Percentiles rank a stretch among this genome's conserved stretches.
These are phyloP conservation scores for Huntiella omanensis DNA, from an alignment of 2,329 filamentous ascomycete genomes.

Conservation along the genomic window DNA sequence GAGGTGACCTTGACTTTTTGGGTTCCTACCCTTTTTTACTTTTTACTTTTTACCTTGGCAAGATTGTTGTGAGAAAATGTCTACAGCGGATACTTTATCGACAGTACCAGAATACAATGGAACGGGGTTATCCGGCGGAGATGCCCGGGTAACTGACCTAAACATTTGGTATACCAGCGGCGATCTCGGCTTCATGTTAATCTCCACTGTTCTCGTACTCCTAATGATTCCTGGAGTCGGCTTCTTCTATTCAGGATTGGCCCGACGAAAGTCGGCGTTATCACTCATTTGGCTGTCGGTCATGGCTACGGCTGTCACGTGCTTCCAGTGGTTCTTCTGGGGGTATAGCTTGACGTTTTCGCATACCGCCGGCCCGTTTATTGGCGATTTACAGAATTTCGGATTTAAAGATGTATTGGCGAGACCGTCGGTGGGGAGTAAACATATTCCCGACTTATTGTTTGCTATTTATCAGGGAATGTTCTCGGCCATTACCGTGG, in stretches of 20 bases:
- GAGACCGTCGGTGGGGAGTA: constrained; percentile 53
- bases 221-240: constrained; percentile 85
- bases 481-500: constrained; percentile 74
- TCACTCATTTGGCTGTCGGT: constrained; percentile 81
- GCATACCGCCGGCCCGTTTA: constrained; percentile 54
- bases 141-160: constrained; percentile 48
- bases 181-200: constrained; percentile 74
- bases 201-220: constrained; percentile 61
- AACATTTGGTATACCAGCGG: constrained; percentile 63
- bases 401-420: constrained; percentile 61
- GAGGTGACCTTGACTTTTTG: too few species aligned
- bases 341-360: constrained; percentile 71
- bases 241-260: constrained; percentile 87
- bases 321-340: constrained; percentile 94
- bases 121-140: constrained; percentile 43
- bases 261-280: constrained; percentile 71
- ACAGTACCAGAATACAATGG: constrained; percentile 34
- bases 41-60: background rate
- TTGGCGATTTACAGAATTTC: constrained; percentile 64
- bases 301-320: constrained; percentile 67
- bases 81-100: too few species aligned
- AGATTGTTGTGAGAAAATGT: background rate
- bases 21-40: background rate
- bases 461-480: constrained; percentile 79
- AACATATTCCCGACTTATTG: constrained; percentile 59